Evolutionary conservation across 257 asterid species (phyloP).

Genomic region (Scutellaria baicalensis): DNA sequence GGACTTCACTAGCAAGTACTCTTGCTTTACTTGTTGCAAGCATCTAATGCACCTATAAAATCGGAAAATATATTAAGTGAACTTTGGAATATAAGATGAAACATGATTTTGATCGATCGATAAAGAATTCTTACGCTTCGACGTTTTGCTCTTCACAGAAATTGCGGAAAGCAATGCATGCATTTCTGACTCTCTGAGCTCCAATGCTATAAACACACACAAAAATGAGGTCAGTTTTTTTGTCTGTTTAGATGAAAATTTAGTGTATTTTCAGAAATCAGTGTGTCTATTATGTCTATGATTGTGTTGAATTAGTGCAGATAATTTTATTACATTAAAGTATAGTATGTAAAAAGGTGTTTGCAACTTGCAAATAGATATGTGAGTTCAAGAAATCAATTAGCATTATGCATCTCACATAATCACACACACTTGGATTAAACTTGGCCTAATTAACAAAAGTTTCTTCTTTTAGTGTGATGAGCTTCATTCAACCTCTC

Average conservation of each 20-base stretch:
- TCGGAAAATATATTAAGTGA: not conserved
- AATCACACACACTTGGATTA: not conserved
- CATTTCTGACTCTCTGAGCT: conserved; percentile 65
- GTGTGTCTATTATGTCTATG: not conserved
- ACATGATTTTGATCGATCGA: no score
- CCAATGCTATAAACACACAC: conserved; percentile 47
- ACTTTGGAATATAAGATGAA: no score
- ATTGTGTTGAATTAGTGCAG: not conserved
- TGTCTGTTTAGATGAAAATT: no score
- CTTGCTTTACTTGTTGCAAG: conserved; percentile 64
- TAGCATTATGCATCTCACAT: not conserved
- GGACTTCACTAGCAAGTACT: conserved; percentile 63
- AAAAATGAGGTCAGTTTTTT: no score
- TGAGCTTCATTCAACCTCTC: not conserved
- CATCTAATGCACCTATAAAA: conserved; percentile 54
- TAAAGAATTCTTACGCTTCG: conserved; percentile 42
- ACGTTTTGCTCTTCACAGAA: conserved; percentile 52
- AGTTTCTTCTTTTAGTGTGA: no score
- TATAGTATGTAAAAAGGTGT: not conserved
- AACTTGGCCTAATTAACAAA: not conserved
- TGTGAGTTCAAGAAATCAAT: not conserved
- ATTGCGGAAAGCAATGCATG: conserved; percentile 58
- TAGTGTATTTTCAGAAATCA: no score
- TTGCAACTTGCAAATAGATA: not conserved
- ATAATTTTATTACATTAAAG: not conserved